Percentiles rank a stretch among this genome's conserved stretches.
phyloP scores from a whole-genome alignment of 192 early-diverging fungal genomes.

The Entomortierella lignicola region DNA sequence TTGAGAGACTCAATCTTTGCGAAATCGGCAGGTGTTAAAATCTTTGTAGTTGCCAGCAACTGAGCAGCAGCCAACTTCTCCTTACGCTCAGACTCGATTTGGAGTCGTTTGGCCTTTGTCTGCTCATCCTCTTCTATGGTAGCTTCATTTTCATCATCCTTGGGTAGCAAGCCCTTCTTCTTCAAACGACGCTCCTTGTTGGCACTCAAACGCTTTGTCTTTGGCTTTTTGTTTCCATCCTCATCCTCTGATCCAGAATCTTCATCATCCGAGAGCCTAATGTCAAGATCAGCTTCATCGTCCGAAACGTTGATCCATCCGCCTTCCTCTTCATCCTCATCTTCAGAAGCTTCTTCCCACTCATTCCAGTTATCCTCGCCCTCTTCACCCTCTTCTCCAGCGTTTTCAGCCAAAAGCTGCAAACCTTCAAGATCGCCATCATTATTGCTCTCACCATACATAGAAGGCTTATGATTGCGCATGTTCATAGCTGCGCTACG shows the following conservation, averaged over 20 bases:
- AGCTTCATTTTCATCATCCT: slow-evolving; percentile 53
- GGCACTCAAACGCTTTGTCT: slow-evolving; percentile 42
- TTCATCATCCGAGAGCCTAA: slow-evolving; percentile 48
- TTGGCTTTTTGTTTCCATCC: slow-evolving; percentile 57
- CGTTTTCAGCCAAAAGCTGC: slow-evolving; percentile 74
- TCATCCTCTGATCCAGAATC: slow-evolving; percentile 60
- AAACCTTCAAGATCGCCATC: slow-evolving; percentile 82
- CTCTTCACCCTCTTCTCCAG: slow-evolving; percentile 58
- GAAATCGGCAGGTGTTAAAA: slow-evolving; percentile 95
- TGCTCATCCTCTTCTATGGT: slow-evolving; percentile 56
- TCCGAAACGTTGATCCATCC: slow-evolving; percentile 59
- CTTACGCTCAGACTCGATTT: slow-evolving; percentile 54
- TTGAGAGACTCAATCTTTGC: slow-evolving; percentile 83
- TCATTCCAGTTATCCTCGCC: slow-evolving; percentile 50
- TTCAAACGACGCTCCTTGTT: slow-evolving; percentile 59
- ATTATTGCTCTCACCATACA: slow-evolving; percentile 80
- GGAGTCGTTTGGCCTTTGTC: slow-evolving; percentile 54
- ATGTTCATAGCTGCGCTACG: slow-evolving; percentile 83
- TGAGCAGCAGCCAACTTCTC: slow-evolving; percentile 60
- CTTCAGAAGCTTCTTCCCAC: slow-evolving; percentile 59
- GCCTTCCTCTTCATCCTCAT: slow-evolving; percentile 47
- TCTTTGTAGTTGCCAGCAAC: slow-evolving; percentile 65
- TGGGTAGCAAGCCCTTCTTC: slow-evolving; percentile 56
- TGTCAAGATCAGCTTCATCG: slow-evolving; percentile 59
- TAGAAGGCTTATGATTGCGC: slow-evolving; percentile 67